Evolutionary conservation across 306 rosid species (phyloP).

Genomic region (Casuarina glauca): DNA sequence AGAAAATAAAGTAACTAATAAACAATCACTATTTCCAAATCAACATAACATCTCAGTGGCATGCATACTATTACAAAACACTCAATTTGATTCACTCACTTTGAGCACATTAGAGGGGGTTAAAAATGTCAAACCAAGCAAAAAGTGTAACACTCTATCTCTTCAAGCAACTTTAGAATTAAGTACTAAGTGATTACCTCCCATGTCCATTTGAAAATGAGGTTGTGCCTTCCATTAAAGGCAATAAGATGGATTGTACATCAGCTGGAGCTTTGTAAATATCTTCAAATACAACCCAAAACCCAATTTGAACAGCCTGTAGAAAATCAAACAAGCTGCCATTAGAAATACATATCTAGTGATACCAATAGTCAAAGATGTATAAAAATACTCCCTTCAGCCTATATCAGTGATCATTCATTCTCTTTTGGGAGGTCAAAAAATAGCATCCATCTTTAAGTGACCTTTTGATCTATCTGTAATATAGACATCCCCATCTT

Average conservation of each 20-base stretch:
- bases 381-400: no score
- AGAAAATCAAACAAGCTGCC: no score
- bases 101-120: background rate
- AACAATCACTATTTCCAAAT: background rate
- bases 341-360: no score
- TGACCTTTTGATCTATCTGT: no score
- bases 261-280: conserved; percentile 88
- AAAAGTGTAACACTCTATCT: background rate
- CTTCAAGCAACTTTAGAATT: background rate
- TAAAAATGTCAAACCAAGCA: background rate
- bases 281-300: conserved; percentile 96
- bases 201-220: conserved; percentile 72
- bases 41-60: background rate
- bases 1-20: background rate
- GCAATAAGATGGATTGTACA: conserved; percentile 67
- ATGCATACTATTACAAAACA: background rate
- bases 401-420: no score
- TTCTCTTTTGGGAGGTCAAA: no score
- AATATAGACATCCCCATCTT: conserved; percentile 10
- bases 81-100: background rate
- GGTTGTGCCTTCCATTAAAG: conserved; percentile 70
- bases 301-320: conserved; percentile 76
- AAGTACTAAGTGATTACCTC: conserved; percentile 54
- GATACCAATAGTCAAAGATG: no score
- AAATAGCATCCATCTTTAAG: no score